Percentiles rank a stretch among this genome's conserved stretches.
phyloP scores from a whole-genome alignment of 1,284 basidiomycete species.

The Austroboletus sp. region DNA sequence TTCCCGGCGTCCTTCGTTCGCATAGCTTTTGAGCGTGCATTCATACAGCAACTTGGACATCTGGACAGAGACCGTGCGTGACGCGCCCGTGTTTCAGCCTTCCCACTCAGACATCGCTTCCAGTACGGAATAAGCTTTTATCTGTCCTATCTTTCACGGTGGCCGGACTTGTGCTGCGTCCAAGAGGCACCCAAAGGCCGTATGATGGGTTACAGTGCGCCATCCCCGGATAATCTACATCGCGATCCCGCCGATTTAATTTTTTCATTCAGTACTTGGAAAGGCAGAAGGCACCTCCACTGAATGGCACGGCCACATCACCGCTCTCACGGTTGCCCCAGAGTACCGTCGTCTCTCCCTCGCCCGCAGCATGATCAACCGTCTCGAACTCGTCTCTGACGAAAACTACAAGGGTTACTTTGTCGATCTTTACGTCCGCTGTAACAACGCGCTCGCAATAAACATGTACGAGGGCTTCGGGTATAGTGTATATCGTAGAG shows the following conservation, averaged over 20 bases:
- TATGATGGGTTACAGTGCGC: constrained; percentile 80
- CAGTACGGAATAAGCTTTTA: constrained; percentile 86
- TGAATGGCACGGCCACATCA: constrained; percentile 88
- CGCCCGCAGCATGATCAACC: constrained; percentile 73
- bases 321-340: constrained; percentile 85
- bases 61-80: constrained; percentile 84
- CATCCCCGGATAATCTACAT: constrained; percentile 3
- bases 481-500: constrained; percentile 80
- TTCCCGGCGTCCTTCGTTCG: not conserved
- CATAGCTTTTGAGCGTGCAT: constrained; percentile 2
- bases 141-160: constrained; percentile 76
- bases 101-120: constrained; percentile 4
- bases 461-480: constrained; percentile 82
- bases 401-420: constrained; percentile 73
- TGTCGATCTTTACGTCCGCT: constrained; percentile 86
- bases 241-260: constrained; percentile 5
- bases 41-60: constrained; percentile 74
- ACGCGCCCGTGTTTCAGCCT: not conserved
- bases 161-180: constrained; percentile 83
- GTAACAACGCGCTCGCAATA: constrained; percentile 70
- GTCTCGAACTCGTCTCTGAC: constrained; percentile 78
- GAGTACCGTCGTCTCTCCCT: constrained; percentile 82
- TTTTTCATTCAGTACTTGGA: constrained; percentile 57
- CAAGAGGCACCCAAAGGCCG: constrained; percentile 72
- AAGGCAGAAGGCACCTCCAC: constrained; percentile 70